A percentile compares a stretch with the other conserved stretches of the same genome.
Conservation (phyloP, 805 yeast genomes). For the Starmerella powellii region DNA sequence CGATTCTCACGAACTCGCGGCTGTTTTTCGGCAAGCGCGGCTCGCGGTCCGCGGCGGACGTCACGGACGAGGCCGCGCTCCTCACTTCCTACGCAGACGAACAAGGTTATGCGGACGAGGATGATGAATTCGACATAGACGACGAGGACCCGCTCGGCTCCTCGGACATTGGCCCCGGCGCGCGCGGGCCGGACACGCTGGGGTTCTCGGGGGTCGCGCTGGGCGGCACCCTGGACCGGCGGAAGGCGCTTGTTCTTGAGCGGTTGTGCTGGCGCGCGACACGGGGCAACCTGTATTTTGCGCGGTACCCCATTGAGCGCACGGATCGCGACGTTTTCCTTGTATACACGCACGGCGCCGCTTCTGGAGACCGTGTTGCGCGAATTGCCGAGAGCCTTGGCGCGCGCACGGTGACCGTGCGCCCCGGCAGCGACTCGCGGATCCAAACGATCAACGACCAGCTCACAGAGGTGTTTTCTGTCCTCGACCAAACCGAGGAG, state of each 20-base stretch:
- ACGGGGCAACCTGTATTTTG: conserved; percentile 80
- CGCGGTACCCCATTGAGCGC: conserved; percentile 58
- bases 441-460: conserved; percentile 34
- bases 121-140: conserved; percentile 17
- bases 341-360: conserved; percentile 80
- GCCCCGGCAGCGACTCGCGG: conserved; percentile 30
- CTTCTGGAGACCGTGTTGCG: conserved; percentile 55
- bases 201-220: conserved; percentile 32
- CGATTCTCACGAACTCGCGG: conserved; percentile 41
- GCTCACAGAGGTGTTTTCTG: conserved; percentile 46
- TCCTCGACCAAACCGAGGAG: conserved; percentile 47
- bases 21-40: conserved; percentile 28
- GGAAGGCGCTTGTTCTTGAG: conserved; percentile 57
- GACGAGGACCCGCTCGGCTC: conserved; percentile 22
- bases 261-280: conserved; percentile 83
- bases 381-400: conserved; percentile 82
- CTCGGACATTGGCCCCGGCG: neutral
- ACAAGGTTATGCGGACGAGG: neutral
- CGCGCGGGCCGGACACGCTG: neutral
- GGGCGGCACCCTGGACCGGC: conserved; percentile 71
- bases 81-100: conserved; percentile 20
- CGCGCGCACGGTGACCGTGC: conserved; percentile 59
- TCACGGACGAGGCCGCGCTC: conserved; percentile 28
- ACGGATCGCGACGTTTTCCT: conserved; percentile 69
- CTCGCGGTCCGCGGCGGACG: conserved; percentile 1